Base-by-base conservation (phyloP, 805 yeast genomes). In the Saccharomycopsis microspora region DNA sequence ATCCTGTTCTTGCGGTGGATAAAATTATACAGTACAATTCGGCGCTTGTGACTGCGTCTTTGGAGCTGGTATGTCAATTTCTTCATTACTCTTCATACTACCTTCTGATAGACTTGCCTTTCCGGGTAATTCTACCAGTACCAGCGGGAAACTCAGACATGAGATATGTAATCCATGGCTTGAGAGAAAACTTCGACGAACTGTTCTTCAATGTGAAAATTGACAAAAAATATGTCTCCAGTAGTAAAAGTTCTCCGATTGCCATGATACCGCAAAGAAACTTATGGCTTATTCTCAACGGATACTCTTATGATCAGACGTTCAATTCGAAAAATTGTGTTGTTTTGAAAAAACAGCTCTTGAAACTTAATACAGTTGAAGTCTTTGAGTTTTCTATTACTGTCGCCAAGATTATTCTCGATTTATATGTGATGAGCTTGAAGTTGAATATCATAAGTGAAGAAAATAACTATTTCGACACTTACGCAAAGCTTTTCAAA, bases 11-110 rank as follows among this genome's bases (percentile, higher is more conserved):
- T 19, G 37, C 54, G 5, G 32, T 51, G n/a, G 36, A 44, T 30
- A 45, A 42, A 19, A 39, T 46, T n/a, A 42, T 46, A 19, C 11
- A 39, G 2, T 46, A 48, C 31, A 46, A 37, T 31, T 32, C 38
- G 11, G 39, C 11, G 19, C 27, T 46, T 8, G 30, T 49, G 5
- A 43, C 41, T 4, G 37, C 48, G 3, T 43, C 53, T 10, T 34
- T 51, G 9, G 54, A 51, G 35, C 11, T 38, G 7, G 9, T 51
- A 9, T 49, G 54, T 27, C 54, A 39, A 42, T 51, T 51, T 42
- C 8, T 51, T 5, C 38, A 43, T 28, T 49, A 43, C 31, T n/a
- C 45, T 19, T 41, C 48, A 4, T 43, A 49, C 31, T 51, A 51
- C 32, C 33, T 49, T 9, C 40, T 37, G 42, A 44, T 46, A 7